These are phyloP conservation scores for Rhododendron ovatum DNA, from an alignment of 148 eudicot genomes.

Conservation along the genomic window DNA sequence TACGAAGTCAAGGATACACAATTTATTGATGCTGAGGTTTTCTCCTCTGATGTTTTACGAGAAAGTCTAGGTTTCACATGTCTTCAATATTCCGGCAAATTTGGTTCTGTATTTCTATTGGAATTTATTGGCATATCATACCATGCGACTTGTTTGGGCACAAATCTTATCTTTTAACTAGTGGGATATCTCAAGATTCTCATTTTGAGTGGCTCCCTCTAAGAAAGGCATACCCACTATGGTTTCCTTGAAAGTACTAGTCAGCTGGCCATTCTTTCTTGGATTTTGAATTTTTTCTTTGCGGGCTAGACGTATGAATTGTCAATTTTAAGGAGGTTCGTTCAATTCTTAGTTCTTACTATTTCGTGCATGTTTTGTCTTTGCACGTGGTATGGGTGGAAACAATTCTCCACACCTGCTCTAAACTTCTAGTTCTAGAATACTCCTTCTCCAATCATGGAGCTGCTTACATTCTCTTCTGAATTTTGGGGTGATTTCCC, in stretches of 20 bases:
- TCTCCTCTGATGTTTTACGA: conserved; percentile 5
- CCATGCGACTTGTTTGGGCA: background rate
- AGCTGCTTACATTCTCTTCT: background rate
- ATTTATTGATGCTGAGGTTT: conserved; percentile 67
- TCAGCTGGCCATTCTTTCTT: background rate
- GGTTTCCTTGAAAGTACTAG: background rate
- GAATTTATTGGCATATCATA: background rate
- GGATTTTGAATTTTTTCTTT: background rate
- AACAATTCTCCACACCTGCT: background rate
- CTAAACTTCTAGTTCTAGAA: background rate
- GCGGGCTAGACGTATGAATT: background rate
- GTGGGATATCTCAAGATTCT: background rate
- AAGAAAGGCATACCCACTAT: background rate
- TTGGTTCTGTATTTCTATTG: background rate
- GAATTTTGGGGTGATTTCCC: background rate
- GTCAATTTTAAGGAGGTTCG: background rate
- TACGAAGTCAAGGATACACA: conserved; percentile 50
- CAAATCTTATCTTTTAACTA: background rate
- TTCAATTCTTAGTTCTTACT: background rate
- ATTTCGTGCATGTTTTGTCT: background rate
- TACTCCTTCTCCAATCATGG: background rate
- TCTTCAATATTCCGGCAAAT: background rate
- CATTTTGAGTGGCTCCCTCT: background rate
- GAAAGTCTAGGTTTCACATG: background rate
- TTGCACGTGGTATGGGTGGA: background rate